These are phyloP conservation scores for Cryptococcus sp. DNA, from an alignment of 1,284 basidiomycete species.

Conservation along the genomic window DNA sequence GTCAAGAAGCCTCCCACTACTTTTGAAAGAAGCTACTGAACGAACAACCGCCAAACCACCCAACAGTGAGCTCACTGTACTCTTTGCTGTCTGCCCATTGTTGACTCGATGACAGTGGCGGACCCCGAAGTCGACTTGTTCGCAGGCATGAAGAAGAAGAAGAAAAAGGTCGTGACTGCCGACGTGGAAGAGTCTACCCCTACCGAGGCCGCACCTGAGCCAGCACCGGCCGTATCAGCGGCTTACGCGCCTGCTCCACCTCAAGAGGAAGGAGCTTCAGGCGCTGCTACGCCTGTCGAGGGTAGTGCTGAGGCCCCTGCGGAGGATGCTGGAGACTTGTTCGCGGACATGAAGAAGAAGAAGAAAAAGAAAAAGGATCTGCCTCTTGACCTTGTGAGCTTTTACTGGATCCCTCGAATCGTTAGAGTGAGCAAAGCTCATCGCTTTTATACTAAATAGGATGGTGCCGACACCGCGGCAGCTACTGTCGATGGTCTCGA, in stretches of 20 bases:
- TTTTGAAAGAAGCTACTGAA: background rate
- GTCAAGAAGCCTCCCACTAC: background rate
- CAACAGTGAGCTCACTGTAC: background rate
- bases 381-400: conserved; percentile 47
- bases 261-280: conserved; percentile 24
- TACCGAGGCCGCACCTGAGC: conserved; percentile 42
- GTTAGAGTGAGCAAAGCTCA: conserved; percentile 1
- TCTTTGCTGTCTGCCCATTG: background rate
- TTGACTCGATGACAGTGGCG: conserved; percentile 35
- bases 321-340: conserved; percentile 48
- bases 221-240: conserved; percentile 21
- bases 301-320: conserved; percentile 29
- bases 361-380: conserved; percentile 56
- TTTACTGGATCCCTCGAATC: no score
- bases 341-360: conserved; percentile 60
- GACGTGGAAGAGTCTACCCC: conserved; percentile 49
- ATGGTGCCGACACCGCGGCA: conserved; percentile 24
- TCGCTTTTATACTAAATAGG: conserved; percentile 11
- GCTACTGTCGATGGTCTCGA: conserved; percentile 54
- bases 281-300: conserved; percentile 24
- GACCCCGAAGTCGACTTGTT: conserved; percentile 55
- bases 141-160: conserved; percentile 59
- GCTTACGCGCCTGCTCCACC: conserved; percentile 31
- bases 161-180: conserved; percentile 54
- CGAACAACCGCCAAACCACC: background rate